Percentiles rank a stretch among this genome's conserved stretches.
phyloP scores from a whole-genome alignment of 345 rosid species.

The Gossypium raimondii region DNA sequence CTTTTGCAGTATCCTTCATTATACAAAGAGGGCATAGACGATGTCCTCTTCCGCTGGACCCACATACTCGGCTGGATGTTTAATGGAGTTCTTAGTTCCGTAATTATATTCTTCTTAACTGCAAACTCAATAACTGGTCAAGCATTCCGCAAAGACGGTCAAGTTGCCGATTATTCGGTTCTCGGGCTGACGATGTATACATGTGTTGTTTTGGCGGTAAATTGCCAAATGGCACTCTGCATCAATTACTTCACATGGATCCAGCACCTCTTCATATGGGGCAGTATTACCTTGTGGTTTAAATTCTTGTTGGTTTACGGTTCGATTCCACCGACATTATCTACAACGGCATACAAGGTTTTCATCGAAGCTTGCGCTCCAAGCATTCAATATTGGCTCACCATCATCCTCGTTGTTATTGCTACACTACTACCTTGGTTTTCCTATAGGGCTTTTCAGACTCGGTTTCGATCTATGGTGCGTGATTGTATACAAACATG shows the following conservation, averaged over 20 bases:
- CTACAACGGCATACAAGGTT: slow-evolving; percentile 75
- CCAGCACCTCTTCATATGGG: slow-evolving; percentile 90
- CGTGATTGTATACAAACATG: slow-evolving; percentile 49
- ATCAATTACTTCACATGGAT: slow-evolving; percentile 98
- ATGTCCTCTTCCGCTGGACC: slow-evolving; percentile 77
- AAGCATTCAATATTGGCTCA: slow-evolving; percentile 57
- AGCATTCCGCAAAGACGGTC: slow-evolving; percentile 70
- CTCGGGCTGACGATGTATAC: slow-evolving; percentile 84
- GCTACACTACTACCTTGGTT: slow-evolving; percentile 69
- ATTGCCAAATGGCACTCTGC: slow-evolving; percentile 84
- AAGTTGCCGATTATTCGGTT: slow-evolving; percentile 59
- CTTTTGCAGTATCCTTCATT: slow-evolving; percentile 54
- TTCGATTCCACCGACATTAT: slow-evolving; percentile 46
- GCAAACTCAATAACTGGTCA: slow-evolving; percentile 45
- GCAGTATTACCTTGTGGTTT: slow-evolving; percentile 83
- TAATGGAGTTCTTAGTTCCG: slow-evolving; percentile 70
- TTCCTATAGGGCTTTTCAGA: slow-evolving; percentile 67
- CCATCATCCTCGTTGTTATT: slow-evolving; percentile 51
- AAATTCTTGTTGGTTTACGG: slow-evolving; percentile 67
- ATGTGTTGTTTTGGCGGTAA: slow-evolving; percentile 74
- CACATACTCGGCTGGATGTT: slow-evolving; percentile 87
- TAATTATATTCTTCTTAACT: slow-evolving; percentile 72
- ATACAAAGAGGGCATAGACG: slow-evolving; percentile 72
- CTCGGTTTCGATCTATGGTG: slow-evolving; percentile 63
- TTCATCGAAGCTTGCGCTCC: slow-evolving; percentile 70